Percentiles rank a stretch among this genome's conserved stretches.
These are phyloP conservation scores for Mycosphaerelloides madeirae DNA, from an alignment of 2,329 filamentous ascomycete genomes.

Conservation along the genomic window DNA sequence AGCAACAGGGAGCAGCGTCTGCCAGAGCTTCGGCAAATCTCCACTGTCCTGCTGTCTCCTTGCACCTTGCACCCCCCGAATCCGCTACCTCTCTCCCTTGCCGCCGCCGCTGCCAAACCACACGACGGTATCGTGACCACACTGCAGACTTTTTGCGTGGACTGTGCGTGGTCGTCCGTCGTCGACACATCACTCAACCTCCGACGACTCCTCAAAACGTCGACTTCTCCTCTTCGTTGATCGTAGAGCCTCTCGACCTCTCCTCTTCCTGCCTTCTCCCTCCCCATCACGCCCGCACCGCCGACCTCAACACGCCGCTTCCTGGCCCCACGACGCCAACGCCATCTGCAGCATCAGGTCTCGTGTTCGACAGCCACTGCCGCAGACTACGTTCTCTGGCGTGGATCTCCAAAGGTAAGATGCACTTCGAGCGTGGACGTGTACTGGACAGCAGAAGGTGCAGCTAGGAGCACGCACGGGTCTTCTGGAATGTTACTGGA, in stretches of 20 bases:
- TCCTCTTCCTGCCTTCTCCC: slow-evolving; percentile 7
- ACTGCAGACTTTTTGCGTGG: slow-evolving; percentile 19
- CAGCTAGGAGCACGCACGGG: too few relatives aligned
- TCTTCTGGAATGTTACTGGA: too few relatives aligned
- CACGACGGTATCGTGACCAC: slow-evolving; percentile 19
- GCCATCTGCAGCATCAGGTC: slow-evolving; percentile 6
- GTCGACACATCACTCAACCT: slow-evolving; percentile 15
- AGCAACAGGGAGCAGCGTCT: slow-evolving; percentile 19
- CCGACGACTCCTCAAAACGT: slow-evolving; percentile 13
- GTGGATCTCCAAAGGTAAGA: slow-evolving; percentile 4
- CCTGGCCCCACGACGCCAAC: slow-evolving; percentile 5
- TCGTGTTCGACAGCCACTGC: slow-evolving; percentile 10
- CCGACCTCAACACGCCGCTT: slow-evolving; percentile 4
- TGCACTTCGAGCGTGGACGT: not conserved
- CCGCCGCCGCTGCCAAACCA: slow-evolving; percentile 14
- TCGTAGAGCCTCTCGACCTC: slow-evolving; percentile 35
- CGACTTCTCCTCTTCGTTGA: slow-evolving; percentile 41
- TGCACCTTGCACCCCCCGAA: slow-evolving; percentile 7
- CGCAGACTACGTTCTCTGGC: not conserved
- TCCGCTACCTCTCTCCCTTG: slow-evolving; percentile 7
- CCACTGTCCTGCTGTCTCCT: slow-evolving; percentile 8
- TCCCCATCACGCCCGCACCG: slow-evolving; percentile 5
- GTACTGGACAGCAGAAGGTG: too few relatives aligned
- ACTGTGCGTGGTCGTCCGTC: slow-evolving; percentile 24
- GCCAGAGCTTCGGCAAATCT: slow-evolving; percentile 19